phyloP scores from a whole-genome alignment of 1,139 yeast species.

The Wickerhamiella infanticola region DNA sequence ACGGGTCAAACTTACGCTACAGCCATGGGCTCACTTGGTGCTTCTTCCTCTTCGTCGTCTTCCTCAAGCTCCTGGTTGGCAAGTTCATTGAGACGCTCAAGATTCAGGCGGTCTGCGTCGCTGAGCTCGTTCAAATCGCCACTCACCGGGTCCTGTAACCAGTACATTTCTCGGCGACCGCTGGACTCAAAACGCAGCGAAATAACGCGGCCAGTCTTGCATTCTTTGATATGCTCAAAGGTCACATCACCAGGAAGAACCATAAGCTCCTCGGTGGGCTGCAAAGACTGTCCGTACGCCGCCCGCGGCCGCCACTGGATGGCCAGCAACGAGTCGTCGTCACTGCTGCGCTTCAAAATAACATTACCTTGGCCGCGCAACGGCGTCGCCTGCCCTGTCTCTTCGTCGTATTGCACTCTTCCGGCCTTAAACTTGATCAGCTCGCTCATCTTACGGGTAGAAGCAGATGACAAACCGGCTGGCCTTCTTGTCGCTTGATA shows the following conservation, averaged over 20 bases:
- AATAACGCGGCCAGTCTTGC: conserved; percentile 73
- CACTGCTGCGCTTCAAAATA: conserved; percentile 48
- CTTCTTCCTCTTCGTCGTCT: conserved; percentile 26
- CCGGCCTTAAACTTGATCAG: conserved; percentile 59
- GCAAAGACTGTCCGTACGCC: conserved; percentile 14
- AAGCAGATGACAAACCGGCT: not conserved
- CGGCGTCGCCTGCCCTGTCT: conserved; percentile 58
- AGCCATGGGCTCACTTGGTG: not conserved
- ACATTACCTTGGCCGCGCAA: conserved; percentile 62
- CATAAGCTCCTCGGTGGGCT: conserved; percentile 45
- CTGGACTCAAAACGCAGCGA: conserved; percentile 70
- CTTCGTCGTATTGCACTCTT: conserved; percentile 57
- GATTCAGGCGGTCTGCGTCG: conserved; percentile 41
- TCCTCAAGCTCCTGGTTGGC: conserved; percentile 31
- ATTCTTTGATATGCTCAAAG: conserved; percentile 58
- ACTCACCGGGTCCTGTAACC: conserved; percentile 74
- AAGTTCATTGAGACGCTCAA: conserved; percentile 38
- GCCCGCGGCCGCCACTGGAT: conserved; percentile 45
- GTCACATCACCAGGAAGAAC: conserved; percentile 89
- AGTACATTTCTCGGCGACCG: conserved; percentile 70
- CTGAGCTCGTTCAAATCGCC: conserved; percentile 43
- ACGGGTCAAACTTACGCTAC: not conserved
- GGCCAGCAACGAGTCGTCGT: conserved; percentile 36
- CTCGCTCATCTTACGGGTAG: not conserved
- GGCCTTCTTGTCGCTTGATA: too few species aligned